Percentiles rank a stretch among this genome's conserved stretches.
Conservation (phyloP, 2,329 filamentous ascomycete genomes). For the Colletotrichum musae region DNA sequence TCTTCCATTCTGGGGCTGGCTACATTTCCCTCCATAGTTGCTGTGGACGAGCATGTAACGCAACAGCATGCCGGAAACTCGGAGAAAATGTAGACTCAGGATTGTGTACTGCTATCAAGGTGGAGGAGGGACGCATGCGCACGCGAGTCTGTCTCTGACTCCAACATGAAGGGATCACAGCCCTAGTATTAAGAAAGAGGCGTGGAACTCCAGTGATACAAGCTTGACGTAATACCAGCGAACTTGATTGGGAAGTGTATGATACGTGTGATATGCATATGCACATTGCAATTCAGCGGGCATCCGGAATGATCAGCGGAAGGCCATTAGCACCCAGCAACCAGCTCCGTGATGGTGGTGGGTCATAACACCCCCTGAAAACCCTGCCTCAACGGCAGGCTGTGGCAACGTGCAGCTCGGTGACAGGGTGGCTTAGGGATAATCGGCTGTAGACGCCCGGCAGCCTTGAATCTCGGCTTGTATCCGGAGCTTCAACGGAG, state of each 20-base stretch:
- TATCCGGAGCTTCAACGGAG: neutral
- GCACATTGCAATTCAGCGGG: neutral
- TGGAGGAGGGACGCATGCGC: neutral
- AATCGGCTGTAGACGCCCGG: neutral
- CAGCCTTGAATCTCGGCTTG: neutral
- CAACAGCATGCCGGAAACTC: too few relatives aligned
- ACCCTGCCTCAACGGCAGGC: neutral
- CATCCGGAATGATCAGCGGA: neutral
- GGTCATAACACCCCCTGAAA: neutral
- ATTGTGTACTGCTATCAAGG: neutral
- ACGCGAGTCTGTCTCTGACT: neutral
- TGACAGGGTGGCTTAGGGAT: neutral
- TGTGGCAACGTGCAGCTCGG: neutral
- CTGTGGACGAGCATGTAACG: neutral
- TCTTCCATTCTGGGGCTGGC: constrained; percentile 8
- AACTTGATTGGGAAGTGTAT: neutral
- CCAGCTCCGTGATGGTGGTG: neutral
- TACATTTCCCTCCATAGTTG: constrained; percentile 2
- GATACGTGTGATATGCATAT: neutral
- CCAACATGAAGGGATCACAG: neutral
- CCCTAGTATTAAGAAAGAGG: neutral
- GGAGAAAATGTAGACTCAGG: neutral
- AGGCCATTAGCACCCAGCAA: neutral
- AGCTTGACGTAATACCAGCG: neutral
- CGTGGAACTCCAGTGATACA: neutral